Percentiles rank a stretch among this genome's conserved stretches.
These are phyloP conservation scores for Leccinellum albellum DNA, from an alignment of 768 basidiomycete species.

Conservation along the genomic window DNA sequence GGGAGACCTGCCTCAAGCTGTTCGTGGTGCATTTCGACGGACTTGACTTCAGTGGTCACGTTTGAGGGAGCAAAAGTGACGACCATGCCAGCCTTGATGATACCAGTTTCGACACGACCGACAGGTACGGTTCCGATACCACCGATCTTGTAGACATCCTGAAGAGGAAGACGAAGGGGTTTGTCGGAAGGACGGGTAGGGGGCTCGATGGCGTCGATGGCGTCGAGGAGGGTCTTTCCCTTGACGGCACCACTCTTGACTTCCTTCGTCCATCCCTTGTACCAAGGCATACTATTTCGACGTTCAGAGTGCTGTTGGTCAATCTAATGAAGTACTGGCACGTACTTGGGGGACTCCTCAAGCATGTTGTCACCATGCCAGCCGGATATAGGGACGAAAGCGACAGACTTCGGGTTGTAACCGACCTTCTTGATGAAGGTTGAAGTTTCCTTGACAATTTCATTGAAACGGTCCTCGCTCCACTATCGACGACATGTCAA, in stretches of 20 bases:
- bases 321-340: slow-evolving; percentile 6
- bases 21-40: slow-evolving; percentile 99
- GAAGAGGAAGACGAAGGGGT: slow-evolving; percentile 99
- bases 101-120: slow-evolving; percentile 99
- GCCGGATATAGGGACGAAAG: slow-evolving; percentile 99
- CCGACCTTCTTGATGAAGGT: slow-evolving; percentile 99
- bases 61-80: slow-evolving; percentile 95
- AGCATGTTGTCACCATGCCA: slow-evolving; percentile 99
- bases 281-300: slow-evolving; percentile 87
- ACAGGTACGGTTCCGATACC: slow-evolving; percentile 99
- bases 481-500: slow-evolving; percentile 53
- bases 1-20: slow-evolving; percentile 92
- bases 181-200: slow-evolving; percentile 96
- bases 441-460: slow-evolving; percentile 97
- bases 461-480: slow-evolving; percentile 99
- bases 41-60: slow-evolving; percentile 99
- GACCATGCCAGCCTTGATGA: slow-evolving; percentile 99
- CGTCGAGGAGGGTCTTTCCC: slow-evolving; percentile 99
- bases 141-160: slow-evolving; percentile 99
- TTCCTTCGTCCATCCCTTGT: slow-evolving; percentile 99
- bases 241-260: slow-evolving; percentile 88
- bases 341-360: slow-evolving; percentile 94
- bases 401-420: slow-evolving; percentile 97
- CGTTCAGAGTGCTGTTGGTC: slow-evolving; percentile 14
- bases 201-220: slow-evolving; percentile 99